These are phyloP conservation scores for Rhizopus delemar DNA, from an alignment of 371 early-diverging fungal species.

Conservation along the genomic window DNA sequence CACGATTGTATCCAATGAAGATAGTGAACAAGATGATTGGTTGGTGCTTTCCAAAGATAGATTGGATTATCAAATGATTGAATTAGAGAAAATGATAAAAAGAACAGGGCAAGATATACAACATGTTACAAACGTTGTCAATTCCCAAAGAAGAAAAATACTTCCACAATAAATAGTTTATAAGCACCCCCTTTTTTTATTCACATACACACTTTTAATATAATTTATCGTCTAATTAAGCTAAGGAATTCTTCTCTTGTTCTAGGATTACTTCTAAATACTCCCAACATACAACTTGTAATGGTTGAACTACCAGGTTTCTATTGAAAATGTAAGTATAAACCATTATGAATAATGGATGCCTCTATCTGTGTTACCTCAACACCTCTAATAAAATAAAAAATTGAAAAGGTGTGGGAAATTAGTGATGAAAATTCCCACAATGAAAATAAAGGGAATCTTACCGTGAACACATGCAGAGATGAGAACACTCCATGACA, in stretches of 20 bases:
- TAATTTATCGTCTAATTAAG: constrained; percentile 54
- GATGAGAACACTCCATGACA: constrained; percentile 90
- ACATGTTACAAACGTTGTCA: constrained; percentile 27
- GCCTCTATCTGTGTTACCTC: constrained; percentile 30
- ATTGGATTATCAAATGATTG: constrained; percentile 26
- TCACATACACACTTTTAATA: not conserved
- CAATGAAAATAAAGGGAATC: constrained; percentile 6
- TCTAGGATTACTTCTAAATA: constrained; percentile 87
- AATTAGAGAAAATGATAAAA: constrained; percentile 43
- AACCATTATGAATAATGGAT: not conserved
- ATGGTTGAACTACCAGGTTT: constrained; percentile 94
- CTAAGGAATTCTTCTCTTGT: constrained; percentile 96
- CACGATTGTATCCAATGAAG: not conserved
- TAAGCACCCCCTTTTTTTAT: not conserved
- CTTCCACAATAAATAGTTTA: not conserved
- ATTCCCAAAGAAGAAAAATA: not conserved
- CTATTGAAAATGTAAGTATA: constrained; percentile 47
- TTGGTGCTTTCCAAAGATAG: not conserved
- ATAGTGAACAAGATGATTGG: not conserved
- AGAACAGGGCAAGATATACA: constrained; percentile 40
- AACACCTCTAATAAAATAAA: constrained; percentile 36
- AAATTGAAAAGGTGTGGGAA: constrained; percentile 22
- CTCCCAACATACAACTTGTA: constrained; percentile 95
- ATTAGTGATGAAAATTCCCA: constrained; percentile 11
- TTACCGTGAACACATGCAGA: constrained; percentile 50